Evolutionary conservation across 495 filamentous ascomycete species (phyloP), one percentile per base, ranked within the genome.

Genomic region (Baudoinia panamericana): DNA sequence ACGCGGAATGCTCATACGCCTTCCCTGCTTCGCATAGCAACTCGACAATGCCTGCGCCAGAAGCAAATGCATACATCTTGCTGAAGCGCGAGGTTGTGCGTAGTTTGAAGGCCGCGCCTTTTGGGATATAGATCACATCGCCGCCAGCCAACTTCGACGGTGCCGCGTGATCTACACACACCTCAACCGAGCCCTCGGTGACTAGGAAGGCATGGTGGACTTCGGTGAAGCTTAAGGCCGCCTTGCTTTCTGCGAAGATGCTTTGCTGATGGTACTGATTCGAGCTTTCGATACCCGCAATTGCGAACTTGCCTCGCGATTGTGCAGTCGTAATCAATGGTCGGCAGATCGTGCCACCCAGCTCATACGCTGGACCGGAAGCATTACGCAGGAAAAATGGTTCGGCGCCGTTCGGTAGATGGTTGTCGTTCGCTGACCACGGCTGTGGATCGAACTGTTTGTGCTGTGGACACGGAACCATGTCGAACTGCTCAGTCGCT

Each of bases 401-500:
- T 18, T 60, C 53, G 2, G 49, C 46, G 10, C 48, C 45, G 1
- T 61, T 59, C 3, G 67, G 64, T 17, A 70, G 36, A n/a, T 46
- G 53, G 25, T 61, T 56, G 19, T 70, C 63, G 4, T 56, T 58
- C 11, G 51, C 51, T 8, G 56, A 57, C 65, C 64, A 68, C 3
- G 63, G 58, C 21, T 59, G 54, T 0, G 64, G 42, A 22, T 61
- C 61, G 1, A 61, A 63, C 0, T 60, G 58, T 22, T 57, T 40
- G 32, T 68, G 62, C 28, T 68, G 42, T 5, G 59, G 62, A 33
- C 63, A 59, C 43, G 65, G 65, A 0, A 68, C 60, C 22, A 70
- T 62, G 39, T 70, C 67, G 45, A 64, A 68, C 43, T 68, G 55
- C 8, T 58, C 63, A 26, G 65, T 63, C 1, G 65, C 67, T n/a